phyloP scores from a whole-genome alignment of 768 basidiomycete genomes.

The Fomitopsis serialis region DNA sequence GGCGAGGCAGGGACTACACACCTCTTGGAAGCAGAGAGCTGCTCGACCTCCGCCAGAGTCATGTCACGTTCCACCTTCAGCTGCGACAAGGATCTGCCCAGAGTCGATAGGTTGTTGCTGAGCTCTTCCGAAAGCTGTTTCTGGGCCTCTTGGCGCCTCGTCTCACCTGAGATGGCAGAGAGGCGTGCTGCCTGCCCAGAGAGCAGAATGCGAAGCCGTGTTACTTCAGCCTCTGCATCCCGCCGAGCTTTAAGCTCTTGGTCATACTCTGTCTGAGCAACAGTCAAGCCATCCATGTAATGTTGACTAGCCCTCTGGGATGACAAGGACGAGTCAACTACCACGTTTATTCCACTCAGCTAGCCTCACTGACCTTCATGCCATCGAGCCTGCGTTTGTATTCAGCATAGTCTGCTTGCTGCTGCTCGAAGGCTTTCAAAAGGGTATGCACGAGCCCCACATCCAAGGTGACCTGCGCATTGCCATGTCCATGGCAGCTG shows the following conservation, averaged over 20 bases:
- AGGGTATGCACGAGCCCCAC: slow-evolving; percentile 68
- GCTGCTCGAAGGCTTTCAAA: slow-evolving; percentile 57
- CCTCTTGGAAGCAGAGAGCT: slow-evolving; percentile 74
- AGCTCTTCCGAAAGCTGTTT: slow-evolving; percentile 78
- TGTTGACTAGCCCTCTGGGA: slow-evolving; percentile 83
- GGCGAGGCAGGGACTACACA: slow-evolving; percentile 27
- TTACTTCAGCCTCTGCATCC: slow-evolving; percentile 91
- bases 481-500: slow-evolving; percentile 56
- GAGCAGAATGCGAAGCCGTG: slow-evolving; percentile 74
- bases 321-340: neutral
- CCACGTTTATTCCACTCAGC: neutral
- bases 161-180: slow-evolving; percentile 79
- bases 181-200: slow-evolving; percentile 87
- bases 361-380: slow-evolving; percentile 60
- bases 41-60: slow-evolving; percentile 89
- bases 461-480: slow-evolving; percentile 64
- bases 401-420: slow-evolving; percentile 51
- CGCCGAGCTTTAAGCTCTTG: slow-evolving; percentile 81
- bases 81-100: slow-evolving; percentile 84
- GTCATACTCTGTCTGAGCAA: slow-evolving; percentile 93
- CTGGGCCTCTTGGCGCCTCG: slow-evolving; percentile 66
- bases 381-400: slow-evolving; percentile 79
- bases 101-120: slow-evolving; percentile 61
- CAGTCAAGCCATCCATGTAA: slow-evolving; percentile 86
- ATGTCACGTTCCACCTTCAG: slow-evolving; percentile 88